Percentiles rank a stretch among this genome's conserved stretches.
Evolutionary conservation across 2,329 filamentous ascomycete species (phyloP).

Genomic region (Penicillium sp.): DNA sequence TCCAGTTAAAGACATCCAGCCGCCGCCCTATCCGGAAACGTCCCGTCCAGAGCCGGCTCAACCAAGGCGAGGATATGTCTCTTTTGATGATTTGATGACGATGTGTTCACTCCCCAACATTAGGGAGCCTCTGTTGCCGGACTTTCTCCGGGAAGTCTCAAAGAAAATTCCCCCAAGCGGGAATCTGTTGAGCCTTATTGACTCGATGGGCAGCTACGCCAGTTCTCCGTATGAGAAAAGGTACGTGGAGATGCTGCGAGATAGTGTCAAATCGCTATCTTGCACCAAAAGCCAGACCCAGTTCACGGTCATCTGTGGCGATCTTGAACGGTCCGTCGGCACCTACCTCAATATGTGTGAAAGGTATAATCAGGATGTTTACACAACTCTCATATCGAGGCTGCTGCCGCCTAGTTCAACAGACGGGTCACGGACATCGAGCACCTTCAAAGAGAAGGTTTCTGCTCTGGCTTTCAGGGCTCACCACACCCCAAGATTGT

Average conservation of each 20-base stretch:
- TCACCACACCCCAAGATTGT: conserved; percentile 16
- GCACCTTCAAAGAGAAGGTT: not conserved
- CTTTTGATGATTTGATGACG: not conserved
- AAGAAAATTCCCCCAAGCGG: not conserved
- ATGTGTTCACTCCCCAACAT: not conserved
- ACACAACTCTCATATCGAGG: not conserved
- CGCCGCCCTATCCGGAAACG: conserved; percentile 1
- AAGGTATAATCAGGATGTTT: not conserved
- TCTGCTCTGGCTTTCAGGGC: not conserved
- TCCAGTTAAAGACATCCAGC: conserved; percentile 2
- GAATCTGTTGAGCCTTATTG: conserved; percentile 3
- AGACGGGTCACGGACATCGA: not conserved
- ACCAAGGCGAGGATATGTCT: not conserved
- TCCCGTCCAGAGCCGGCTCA: not conserved
- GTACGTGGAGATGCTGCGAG: conserved; percentile 11
- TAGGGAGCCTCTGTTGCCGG: not conserved
- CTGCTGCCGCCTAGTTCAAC: not conserved
- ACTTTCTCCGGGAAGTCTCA: not conserved
- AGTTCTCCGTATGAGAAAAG: conserved; percentile 11
- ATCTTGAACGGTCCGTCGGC: not conserved
- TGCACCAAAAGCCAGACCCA: not conserved
- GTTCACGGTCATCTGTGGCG: not conserved
- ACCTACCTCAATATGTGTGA: not conserved
- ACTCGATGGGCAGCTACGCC: conserved; percentile 4
- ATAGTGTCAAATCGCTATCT: conserved; percentile 10